Evolutionary conservation across 345 rosid species (phyloP), one percentile per base, ranked within the genome.

Genomic region (Hibiscus tridactylites): DNA sequence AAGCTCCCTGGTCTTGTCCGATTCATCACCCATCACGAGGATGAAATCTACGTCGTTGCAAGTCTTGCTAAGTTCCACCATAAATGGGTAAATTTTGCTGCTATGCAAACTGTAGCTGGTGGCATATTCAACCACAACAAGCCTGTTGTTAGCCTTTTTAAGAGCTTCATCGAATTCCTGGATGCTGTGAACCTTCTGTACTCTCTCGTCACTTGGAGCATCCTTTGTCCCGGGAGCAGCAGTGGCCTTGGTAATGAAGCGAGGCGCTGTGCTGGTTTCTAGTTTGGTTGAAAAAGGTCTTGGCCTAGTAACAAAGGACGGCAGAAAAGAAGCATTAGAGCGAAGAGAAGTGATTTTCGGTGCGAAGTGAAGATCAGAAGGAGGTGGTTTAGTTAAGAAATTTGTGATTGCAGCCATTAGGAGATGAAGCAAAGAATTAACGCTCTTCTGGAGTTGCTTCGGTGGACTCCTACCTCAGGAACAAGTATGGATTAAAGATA

Each of bases 21-120:
- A 94, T 61, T 94, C 97, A 54, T 94, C 98, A 28, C 91, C 95
- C 88, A 88, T 85, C 16, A 94, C 88, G 0, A 94, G 88, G 50
- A 91, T 82, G 76, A 94, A 94, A 3, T 77, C 88, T 4, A 94
- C 97, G 44, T 91, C 96, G 85, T 64, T 83, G 84, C 98, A 90
- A 1, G 92, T 82, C 73, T 87, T 77, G 87, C 98, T 90, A 1
- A 90, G 84, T 0, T 90, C 91, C 19, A 88, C 97, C 96, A 91
- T 85, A 77, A 90, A 91, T 21, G 98, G 98, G 81, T 90, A 91
- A 50, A 90, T 88, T 71, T 82, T 71, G 19, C 76, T 79, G 83
- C 93, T 90, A 24, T 83, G 68, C 3, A 9, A 53, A 71, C 85
- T 91, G 74, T 79, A 63, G 63, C 87, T 86, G 6, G 88, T 85